Base-by-base conservation (phyloP, 106 monocot species). In the Apostasia shenzhenica region DNA sequence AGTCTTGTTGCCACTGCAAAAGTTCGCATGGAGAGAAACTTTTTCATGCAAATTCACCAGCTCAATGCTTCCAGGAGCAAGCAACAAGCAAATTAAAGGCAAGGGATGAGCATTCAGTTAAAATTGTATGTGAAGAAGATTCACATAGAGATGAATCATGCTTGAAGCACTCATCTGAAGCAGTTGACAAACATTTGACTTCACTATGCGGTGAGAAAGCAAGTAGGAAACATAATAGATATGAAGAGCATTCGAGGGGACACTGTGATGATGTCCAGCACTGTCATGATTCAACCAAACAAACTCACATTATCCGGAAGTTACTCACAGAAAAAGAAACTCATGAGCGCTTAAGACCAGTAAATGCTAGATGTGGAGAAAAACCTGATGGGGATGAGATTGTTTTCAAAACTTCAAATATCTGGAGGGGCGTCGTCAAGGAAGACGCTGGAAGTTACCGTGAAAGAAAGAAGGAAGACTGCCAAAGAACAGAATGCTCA, bases 1-100 rank as follows among this genome's bases (percentile, higher is more conserved):
- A 51, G 8, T 49, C 66, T 6, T 38, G 50, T 13, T 50, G 50
- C 8, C 8, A 8, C 50, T 50, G 50, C 50, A 50, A 8, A 4
- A 50, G 50, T 50, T 4, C 50, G 6, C 8, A 14, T 45, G 65
- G 13, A 48, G 45, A 64, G 45, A 1, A 11, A 61, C 65, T 57
- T 44, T 70, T 55, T 12, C 50, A 41, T 13, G 13, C 38, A n/a
- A 62, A 67, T 37, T 61, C 37, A 66, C 57, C 63, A 12, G 14
- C 42, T 26, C 73, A 70, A 10, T 61, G 76, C 50, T 73, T 74
- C 47, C 46, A 55, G 45, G 68, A 70, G 48, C 59, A 58, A 53
- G 45, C 4, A 1, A 52, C 55, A 40, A 14, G 43, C 37, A n/a
- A n/a, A 11, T 37, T 14, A 45, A 63, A 76, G 14, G 44, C 54